A percentile compares a stretch with the other conserved stretches of the same genome.
phyloP scores from a whole-genome alignment of 2,329 filamentous ascomycete genomes.

The Aureobasidium sp. region DNA sequence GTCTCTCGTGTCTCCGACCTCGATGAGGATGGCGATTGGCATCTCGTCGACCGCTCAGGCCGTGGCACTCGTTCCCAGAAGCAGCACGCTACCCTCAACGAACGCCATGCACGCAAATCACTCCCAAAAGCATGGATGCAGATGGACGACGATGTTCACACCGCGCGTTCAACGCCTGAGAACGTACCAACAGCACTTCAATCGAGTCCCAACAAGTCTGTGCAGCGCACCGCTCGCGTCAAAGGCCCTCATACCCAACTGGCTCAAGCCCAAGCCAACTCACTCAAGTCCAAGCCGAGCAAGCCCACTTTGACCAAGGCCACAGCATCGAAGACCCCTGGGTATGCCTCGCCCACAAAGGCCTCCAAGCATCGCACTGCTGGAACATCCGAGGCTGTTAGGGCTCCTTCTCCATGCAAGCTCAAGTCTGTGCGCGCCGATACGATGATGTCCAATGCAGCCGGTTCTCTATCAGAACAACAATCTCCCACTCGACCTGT shows the following conservation, averaged over 20 bases:
- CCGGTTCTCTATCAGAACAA: neutral
- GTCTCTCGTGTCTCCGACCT: neutral
- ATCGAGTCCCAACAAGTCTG: neutral
- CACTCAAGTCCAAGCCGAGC: constrained; percentile 11
- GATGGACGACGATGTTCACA: neutral
- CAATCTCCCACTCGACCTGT: neutral
- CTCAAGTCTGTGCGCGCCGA: neutral
- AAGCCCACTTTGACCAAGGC: constrained; percentile 4
- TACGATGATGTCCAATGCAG: no score
- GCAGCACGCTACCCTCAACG: constrained; percentile 9
- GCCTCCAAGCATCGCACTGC: constrained; percentile 5
- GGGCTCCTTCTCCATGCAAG: constrained; percentile 4
- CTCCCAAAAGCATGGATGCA: constrained; percentile 25
- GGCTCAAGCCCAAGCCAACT: neutral
- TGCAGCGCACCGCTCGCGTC: neutral
- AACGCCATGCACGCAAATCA: constrained; percentile 22
- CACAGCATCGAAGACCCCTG: neutral
- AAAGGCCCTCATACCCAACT: neutral
- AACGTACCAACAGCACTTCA: neutral
- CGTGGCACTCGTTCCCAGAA: neutral
- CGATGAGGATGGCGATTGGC: neutral
- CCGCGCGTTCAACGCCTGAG: neutral
- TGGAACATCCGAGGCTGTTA: neutral
- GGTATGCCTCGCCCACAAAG: constrained; percentile 13
- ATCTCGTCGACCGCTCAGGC: neutral